Evolutionary conservation across 805 yeast species (phyloP).

Genomic region (Yarrowia hollandica): DNA sequence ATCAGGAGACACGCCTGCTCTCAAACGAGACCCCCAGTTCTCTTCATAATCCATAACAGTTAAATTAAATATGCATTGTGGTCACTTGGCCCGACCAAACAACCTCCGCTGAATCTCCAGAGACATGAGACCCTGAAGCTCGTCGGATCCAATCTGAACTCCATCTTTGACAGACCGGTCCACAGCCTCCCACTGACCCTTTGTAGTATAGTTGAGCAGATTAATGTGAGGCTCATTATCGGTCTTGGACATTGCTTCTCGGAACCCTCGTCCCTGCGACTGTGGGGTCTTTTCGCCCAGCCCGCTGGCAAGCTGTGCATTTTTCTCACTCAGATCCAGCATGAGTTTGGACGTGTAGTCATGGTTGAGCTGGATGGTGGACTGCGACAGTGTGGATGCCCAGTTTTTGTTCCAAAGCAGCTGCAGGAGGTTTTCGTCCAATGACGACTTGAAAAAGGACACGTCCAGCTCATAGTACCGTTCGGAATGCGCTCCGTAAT

Average conservation of each 20-base stretch:
- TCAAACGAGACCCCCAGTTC: too few species aligned
- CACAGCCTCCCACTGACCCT: constrained; percentile 22
- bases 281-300: constrained; percentile 1
- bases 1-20: too few species aligned
- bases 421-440: constrained; percentile 52
- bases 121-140: constrained; percentile 37
- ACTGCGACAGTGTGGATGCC: constrained; percentile 46
- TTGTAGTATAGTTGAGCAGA: constrained; percentile 3
- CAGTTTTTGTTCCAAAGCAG: constrained; percentile 50
- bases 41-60: too few species aligned
- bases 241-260: constrained; percentile 24
- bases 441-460: constrained; percentile 54
- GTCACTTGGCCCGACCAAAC: too few species aligned
- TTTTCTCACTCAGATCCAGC: constrained; percentile 37
- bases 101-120: constrained; percentile 33
- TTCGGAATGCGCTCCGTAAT: constrained; percentile 70
- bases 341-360: constrained; percentile 38
- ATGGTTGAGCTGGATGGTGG: constrained; percentile 36
- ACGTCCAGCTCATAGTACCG: constrained; percentile 68
- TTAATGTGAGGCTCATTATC: constrained; percentile 8
- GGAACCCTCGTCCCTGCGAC: constrained; percentile 15
- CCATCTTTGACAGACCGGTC: neutral
- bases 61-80: too few species aligned
- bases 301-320: constrained; percentile 30
- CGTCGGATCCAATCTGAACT: constrained; percentile 34